phyloP scores from a whole-genome alignment of 2,329 filamentous ascomycete genomes.

The Xylaria arbuscula region DNA sequence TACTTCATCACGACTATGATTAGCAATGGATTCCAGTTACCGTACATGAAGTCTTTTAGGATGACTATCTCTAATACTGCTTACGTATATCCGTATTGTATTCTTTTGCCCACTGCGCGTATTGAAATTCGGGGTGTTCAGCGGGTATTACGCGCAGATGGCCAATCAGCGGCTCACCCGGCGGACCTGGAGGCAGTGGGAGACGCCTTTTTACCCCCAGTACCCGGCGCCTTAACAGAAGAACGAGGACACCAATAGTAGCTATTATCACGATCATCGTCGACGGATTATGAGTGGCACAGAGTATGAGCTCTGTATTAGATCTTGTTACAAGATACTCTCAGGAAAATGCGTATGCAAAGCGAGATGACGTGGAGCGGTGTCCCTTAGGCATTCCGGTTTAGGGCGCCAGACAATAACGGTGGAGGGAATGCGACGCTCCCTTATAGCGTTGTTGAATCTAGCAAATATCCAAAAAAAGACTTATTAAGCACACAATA shows the following conservation, averaged over 20 bases:
- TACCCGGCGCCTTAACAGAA: background rate
- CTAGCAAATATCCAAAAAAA: background rate
- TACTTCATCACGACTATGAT: slow-evolving; percentile 21
- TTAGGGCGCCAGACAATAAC: background rate
- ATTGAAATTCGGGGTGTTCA: slow-evolving; percentile 34
- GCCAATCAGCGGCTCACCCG: slow-evolving; percentile 39
- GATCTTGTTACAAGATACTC: too few relatives aligned
- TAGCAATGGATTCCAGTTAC: background rate
- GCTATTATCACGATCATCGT: slow-evolving; percentile 1
- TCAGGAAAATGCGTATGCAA: background rate
- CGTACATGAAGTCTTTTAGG: background rate
- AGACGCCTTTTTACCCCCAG: background rate
- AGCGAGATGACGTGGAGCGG: background rate
- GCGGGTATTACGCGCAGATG: slow-evolving; percentile 41
- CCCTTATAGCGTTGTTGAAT: background rate
- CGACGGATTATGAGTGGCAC: background rate
- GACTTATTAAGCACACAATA: background rate
- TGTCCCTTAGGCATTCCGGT: background rate
- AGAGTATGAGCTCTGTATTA: background rate
- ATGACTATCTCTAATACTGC: background rate
- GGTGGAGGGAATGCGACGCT: background rate
- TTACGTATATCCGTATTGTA: slow-evolving; percentile 42
- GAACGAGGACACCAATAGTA: background rate
- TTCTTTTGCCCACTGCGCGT: slow-evolving; percentile 33
- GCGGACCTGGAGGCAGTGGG: slow-evolving; percentile 38